Evolutionary conservation across 805 yeast genomes (phyloP), one percentile per base, ranked within the genome.

Genomic region (Candida coquimbonensis): DNA sequence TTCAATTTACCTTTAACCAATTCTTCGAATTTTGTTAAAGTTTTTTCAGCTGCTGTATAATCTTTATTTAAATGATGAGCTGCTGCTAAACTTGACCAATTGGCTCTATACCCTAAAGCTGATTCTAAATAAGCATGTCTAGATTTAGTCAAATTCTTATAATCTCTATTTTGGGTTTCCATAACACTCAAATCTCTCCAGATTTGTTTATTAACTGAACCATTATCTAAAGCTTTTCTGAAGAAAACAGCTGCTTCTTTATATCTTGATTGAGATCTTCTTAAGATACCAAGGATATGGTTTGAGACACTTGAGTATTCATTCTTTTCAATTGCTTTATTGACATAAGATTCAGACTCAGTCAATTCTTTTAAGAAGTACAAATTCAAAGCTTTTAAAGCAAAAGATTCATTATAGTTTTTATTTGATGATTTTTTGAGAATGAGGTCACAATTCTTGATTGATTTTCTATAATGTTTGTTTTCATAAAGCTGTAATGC

Each of bases 21-120:
- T 29, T 77, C 81, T 62, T 91, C 96, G 56, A 87, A 87, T 55
- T 84, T 81, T 19, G 76, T 60, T 54, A 90, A 73, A 2, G 91
- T 85, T 46, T 76, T 76, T 46, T 82, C 81, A 7, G 96, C 91
- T 24, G 77, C 78, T 34, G 68, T 70, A 57, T 72, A 75, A 57
- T 89, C 87, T 25, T 77, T 75, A 61, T 77, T 78, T 60, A 90
- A 70, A 62, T 86, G 87, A 60, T 84, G 87, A 1, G 97, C 96
- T 38, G 88, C 73, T 1, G 96, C 96, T 43, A 85, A 72, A 0
- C 83, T 82, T 1, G 95, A 85, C 96, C 96, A 90, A 60, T 87
- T 86, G 50, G 91, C 89, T 52, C 96, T 76, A 61, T 79, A 86
- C 0, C 95, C 95, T 11, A 93, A 80, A 54, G 77, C 82, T 25